Evolutionary conservation across 2,329 filamentous ascomycete genomes (phyloP), one percentile per base, ranked within the genome.

Genomic region (Tolypocladium paradoxum): DNA sequence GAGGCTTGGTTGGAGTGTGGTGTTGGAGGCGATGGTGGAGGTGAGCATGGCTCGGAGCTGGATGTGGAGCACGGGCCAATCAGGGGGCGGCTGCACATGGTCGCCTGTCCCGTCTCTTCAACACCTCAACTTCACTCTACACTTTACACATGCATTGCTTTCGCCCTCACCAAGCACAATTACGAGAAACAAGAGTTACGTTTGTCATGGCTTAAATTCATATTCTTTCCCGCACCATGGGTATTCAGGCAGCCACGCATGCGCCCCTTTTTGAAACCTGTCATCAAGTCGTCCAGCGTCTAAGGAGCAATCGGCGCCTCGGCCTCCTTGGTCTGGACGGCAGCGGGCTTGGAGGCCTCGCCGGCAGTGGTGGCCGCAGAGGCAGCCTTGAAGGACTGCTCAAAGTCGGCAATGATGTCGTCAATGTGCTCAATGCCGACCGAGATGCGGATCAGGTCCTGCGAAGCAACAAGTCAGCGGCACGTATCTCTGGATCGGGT

Each of bases 341-440:
- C 57, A n/a, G 58, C 55, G 49, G 60, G 56, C 54, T 62, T 48
- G 52, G 58, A 54, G 12, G 53, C 58, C 57, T 58, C 63, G 2
- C 62, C 67, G 47, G 65, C 62, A 8, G 65, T 69, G n/a, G 63
- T 71, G 4, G 76, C 70, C 8, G 74, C 77, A 27, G 69, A 63
- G 0, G 80, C 78, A 29, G 80, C 77, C 65, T 82, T 79, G 71
- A 96, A 95, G 0, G 88, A 88, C 76, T 96, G 91, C 70, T 92
- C 86, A 67, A 97, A 96, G 72, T 97, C 92, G 62, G 84, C 87
- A 65, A 96, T 93, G 64, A 97, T 96, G 65, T 97, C 92, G 73
- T 96, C 91, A 67, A 97, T 95, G 69, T 96, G 90, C 74, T 97
- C 92, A 1, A 87, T 95, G 51, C 92, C 92, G 55, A 96, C 91